phyloP scores from a whole-genome alignment of 1,284 basidiomycete species.

The Calocybe gambosa region DNA sequence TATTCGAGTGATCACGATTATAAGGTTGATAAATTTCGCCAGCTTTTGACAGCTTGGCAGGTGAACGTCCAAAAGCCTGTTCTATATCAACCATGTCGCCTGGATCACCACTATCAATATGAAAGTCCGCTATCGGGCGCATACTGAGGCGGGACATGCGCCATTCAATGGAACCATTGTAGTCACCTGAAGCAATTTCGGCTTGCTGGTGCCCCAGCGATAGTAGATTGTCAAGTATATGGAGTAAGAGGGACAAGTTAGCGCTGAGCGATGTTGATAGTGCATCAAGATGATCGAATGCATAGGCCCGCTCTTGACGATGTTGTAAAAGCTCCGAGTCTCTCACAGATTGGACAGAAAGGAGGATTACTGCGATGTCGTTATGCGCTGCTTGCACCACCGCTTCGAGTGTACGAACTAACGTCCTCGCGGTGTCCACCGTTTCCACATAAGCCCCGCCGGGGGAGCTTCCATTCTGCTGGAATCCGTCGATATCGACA shows the following conservation, averaged over 20 bases:
- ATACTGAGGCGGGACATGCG: conserved; percentile 61
- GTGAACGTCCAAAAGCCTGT: conserved; percentile 37
- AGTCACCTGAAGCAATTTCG: conserved; percentile 59
- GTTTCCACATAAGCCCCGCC: conserved; percentile 52
- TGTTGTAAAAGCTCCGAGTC: conserved; percentile 29
- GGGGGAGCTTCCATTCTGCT: conserved; percentile 36
- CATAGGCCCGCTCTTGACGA: conserved; percentile 30
- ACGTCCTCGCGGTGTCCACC: conserved; percentile 56
- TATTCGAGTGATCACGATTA: conserved; percentile 11
- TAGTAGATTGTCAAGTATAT: conserved; percentile 56
- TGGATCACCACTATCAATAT: conserved; percentile 34
- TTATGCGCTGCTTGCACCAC: conserved; percentile 68
- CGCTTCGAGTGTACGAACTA: conserved; percentile 65
- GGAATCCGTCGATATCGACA: conserved; percentile 72
- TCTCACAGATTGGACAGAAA: conserved; percentile 47
- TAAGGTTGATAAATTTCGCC: conserved; percentile 5
- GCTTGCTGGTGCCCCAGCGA: conserved; percentile 65
- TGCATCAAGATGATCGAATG: conserved; percentile 42
- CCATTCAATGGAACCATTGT: conserved; percentile 68
- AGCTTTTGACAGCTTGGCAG: conserved; percentile 10
- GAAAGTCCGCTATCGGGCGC: conserved; percentile 23
- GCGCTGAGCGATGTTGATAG: conserved; percentile 44
- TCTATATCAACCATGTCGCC: conserved; percentile 58
- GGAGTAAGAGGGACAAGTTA: conserved; percentile 49
- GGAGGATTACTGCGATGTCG: conserved; percentile 52